A percentile compares a stretch with the other conserved stretches of the same genome.
These are phyloP conservation scores for Clarireedia homoeocarpa DNA, from an alignment of 2,329 filamentous ascomycete species.

Conservation along the genomic window DNA sequence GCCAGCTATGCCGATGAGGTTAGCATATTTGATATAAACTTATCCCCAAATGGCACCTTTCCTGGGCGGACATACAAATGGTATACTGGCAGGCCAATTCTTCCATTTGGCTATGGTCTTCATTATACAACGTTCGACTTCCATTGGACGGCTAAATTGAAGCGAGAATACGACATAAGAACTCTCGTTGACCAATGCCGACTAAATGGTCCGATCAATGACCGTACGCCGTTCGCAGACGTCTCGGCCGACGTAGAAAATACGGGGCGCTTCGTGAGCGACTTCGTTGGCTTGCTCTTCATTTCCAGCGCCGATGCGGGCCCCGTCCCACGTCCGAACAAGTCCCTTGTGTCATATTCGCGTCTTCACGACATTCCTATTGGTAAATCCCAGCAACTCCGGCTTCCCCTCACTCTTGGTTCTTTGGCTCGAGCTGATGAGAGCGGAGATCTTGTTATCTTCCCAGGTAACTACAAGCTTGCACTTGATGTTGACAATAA, in stretches of 20 bases:
- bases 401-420: constrained; percentile 39
- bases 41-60: constrained; percentile 38
- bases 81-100: constrained; percentile 42
- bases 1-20: constrained; percentile 42
- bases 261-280: constrained; percentile 42
- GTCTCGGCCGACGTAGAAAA: constrained; percentile 33
- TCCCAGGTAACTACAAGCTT: constrained; percentile 44
- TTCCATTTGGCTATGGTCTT: constrained; percentile 47
- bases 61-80: constrained; percentile 51
- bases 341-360: constrained; percentile 43
- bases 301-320: constrained; percentile 37
- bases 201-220: constrained; percentile 4
- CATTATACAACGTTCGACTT: constrained; percentile 14
- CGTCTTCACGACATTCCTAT: constrained; percentile 27
- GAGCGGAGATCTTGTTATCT: constrained; percentile 42
- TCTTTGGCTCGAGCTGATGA: constrained; percentile 42
- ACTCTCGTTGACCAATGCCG: too few species aligned
- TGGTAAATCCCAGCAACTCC: constrained; percentile 27
- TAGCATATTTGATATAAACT: constrained; percentile 48
- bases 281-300: constrained; percentile 47
- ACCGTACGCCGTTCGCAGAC: constrained; percentile 29
- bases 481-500: constrained; percentile 37
- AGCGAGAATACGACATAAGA: neutral
- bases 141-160: neutral
- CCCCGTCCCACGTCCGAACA: constrained; percentile 43